Evolutionary conservation across 768 basidiomycete species (phyloP), one percentile per base, ranked within the genome.

Genomic region (Lentinula edodes): DNA sequence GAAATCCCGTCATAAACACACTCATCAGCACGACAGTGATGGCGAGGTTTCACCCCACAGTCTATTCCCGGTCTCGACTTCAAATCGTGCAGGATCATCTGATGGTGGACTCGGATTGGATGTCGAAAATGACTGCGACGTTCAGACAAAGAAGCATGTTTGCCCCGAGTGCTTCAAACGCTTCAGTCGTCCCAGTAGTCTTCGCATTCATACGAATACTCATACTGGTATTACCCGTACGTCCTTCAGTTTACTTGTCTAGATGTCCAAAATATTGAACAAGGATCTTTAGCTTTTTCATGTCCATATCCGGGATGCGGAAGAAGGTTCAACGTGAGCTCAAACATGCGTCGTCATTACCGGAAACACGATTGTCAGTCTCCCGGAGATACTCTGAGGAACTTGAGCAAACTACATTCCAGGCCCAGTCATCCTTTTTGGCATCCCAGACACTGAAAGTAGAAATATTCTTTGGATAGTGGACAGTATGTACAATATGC

Each of bases 281-380:
- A 18, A 38, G 10, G 16, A 12, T 15, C 13, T 16, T 42, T 63
- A 89, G 90, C 89, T 23, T 90, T 88, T 74, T 78, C 81, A 46
- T 92, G 90, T 66, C 87, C 88, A 4, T 88, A 77, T 78, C 87
- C 85, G 7, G 81, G 84, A 46, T 91, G 90, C 69, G 86, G 86
- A 41, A 81, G 88, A 39, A 83, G 86, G 62, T 92, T 92, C 75
- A 91, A 90, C 64, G 90, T 91, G 52, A 90, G 90, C 69, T 90
- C 88, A 0, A 93, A 92, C 70, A 91, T 91, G 90, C 81, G 90
- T 38, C 78, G 90, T 5, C 90, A 92, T 67, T 86, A 85, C 69
- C 78, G 88, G 46, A 91, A 88, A 70, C 89, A 91, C 56, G 16
- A 41, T n/a, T 16, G 9, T 42, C 55, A 38, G 43, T 20, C 41